Evolutionary conservation across 495 filamentous ascomycete species (phyloP).

Genomic region (Penicillium ucsense): DNA sequence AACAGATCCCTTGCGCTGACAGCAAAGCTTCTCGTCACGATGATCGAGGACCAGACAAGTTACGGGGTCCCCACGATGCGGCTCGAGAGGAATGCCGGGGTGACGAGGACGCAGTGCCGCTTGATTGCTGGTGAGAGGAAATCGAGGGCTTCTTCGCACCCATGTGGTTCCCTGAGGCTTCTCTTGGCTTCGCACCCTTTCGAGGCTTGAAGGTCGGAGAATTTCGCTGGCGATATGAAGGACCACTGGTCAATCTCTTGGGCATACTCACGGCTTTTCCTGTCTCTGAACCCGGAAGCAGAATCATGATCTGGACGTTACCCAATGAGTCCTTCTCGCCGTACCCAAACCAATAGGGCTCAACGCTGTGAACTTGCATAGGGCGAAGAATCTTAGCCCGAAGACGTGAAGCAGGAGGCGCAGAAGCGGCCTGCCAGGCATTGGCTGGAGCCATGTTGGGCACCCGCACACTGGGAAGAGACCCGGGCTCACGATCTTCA

Average conservation of each 20-base stretch:
- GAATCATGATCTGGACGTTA: constrained; percentile 23
- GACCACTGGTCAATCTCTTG: constrained; percentile 17
- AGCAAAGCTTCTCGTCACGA: background rate
- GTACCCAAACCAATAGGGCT: constrained; percentile 22
- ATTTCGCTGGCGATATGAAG: constrained; percentile 18
- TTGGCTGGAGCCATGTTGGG: constrained; percentile 49
- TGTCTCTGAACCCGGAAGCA: constrained; percentile 25
- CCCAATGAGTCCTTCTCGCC: constrained; percentile 30
- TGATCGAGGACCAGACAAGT: constrained; percentile 15
- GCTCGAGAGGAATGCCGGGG: constrained; percentile 23
- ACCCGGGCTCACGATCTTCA: constrained; percentile 74
- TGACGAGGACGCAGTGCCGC: constrained; percentile 15
- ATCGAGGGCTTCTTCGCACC: constrained; percentile 18
- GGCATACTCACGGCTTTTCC: constrained; percentile 22
- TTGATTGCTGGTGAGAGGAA: constrained; percentile 12
- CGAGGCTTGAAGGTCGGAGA: constrained; percentile 24
- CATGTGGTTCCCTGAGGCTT: constrained; percentile 10
- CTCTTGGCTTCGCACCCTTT: constrained; percentile 27
- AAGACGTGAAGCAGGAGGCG: constrained; percentile 20
- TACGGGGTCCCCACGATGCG: constrained; percentile 24
- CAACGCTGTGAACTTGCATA: constrained; percentile 32
- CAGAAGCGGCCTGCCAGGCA: constrained; percentile 39
- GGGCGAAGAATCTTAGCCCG: constrained; percentile 28
- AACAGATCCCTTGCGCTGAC: background rate
- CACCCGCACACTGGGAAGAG: constrained; percentile 58